phyloP scores from a whole-genome alignment of 495 filamentous ascomycete species.

The Glutinoglossum americanum region DNA sequence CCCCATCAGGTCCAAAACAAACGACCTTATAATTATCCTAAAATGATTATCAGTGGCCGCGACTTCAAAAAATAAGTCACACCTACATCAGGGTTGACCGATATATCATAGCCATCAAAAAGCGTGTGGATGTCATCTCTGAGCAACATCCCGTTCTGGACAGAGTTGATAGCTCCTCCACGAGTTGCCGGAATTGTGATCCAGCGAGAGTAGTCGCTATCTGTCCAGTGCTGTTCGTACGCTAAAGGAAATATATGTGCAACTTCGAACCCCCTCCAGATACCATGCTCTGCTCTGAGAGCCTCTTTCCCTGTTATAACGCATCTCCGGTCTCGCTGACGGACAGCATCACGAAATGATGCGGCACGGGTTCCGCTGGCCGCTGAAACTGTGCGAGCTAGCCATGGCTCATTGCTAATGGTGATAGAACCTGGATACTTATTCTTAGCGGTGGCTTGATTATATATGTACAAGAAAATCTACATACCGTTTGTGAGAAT shows the following conservation, averaged over 20 bases:
- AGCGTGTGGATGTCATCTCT: neutral
- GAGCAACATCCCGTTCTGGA: neutral
- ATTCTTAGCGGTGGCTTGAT: neutral
- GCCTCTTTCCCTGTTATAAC: slow-evolving; percentile 14
- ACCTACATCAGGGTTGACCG: neutral
- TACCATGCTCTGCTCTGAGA: slow-evolving; percentile 5
- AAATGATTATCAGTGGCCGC: too few relatives aligned
- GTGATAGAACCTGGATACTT: slow-evolving; percentile 8
- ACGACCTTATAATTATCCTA: too few relatives aligned
- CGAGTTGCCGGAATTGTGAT: slow-evolving; percentile 12
- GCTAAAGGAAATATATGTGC: slow-evolving; percentile 7
- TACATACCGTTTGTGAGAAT: slow-evolving; percentile 14
- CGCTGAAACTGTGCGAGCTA: slow-evolving; percentile 12
- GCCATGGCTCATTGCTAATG: slow-evolving; percentile 9
- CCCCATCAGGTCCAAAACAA: too few relatives aligned
- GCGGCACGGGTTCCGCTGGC: slow-evolving; percentile 10
- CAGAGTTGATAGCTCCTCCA: slow-evolving; percentile 2
- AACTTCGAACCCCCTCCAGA: slow-evolving; percentile 13
- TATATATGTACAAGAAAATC: slow-evolving; percentile 2
- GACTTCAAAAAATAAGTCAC: too few relatives aligned
- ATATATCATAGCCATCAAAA: neutral
- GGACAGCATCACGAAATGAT: slow-evolving; percentile 4
- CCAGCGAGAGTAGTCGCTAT: slow-evolving; percentile 12
- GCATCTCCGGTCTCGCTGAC: slow-evolving; percentile 15
- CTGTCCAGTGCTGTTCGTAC: slow-evolving; percentile 13